Evolutionary conservation across 2,329 filamentous ascomycete species (phyloP).

Genomic region (Cordyceps tenuipes): DNA sequence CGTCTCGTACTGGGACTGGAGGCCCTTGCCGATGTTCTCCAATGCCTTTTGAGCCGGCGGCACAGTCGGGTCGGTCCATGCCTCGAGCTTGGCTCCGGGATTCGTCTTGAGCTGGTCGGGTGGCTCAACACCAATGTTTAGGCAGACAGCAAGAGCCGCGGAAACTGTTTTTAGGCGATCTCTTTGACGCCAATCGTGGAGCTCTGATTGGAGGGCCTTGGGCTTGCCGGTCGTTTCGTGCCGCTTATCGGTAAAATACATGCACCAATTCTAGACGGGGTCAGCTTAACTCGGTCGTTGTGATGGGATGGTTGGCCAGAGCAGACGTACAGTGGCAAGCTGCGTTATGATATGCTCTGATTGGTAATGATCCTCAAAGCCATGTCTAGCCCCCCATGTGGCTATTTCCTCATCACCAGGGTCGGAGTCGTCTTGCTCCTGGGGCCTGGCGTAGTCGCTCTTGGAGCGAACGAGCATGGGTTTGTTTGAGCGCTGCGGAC

Average conservation of each 20-base stretch:
- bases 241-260: constrained; percentile 98
- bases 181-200: constrained; percentile 96
- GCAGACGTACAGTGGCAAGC: constrained; percentile 62
- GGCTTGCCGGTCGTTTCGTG: constrained; percentile 91
- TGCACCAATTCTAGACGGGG: constrained; percentile 76
- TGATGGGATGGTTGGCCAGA: constrained; percentile 5
- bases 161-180: constrained; percentile 95
- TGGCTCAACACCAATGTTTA: constrained; percentile 96
- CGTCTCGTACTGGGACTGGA: constrained; percentile 96
- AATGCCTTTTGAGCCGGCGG: constrained; percentile 76
- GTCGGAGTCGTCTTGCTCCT: constrained; percentile 32
- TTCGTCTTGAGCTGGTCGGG: constrained; percentile 95
- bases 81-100: constrained; percentile 87
- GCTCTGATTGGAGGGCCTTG: constrained; percentile 53
- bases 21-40: constrained; percentile 87
- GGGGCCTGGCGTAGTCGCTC: constrained; percentile 43
- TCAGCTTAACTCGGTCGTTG: background rate
- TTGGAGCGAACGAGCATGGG: constrained; percentile 47
- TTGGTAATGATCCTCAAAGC: constrained; percentile 87
- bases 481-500: constrained; percentile 33
- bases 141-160: constrained; percentile 83
- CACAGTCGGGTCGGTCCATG: constrained; percentile 87
- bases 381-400: constrained; percentile 62
- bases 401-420: constrained; percentile 37
- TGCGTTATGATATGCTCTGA: constrained; percentile 83